phyloP scores from a whole-genome alignment of 352 stramenopile species.

The Globisporangium nagaii region DNA sequence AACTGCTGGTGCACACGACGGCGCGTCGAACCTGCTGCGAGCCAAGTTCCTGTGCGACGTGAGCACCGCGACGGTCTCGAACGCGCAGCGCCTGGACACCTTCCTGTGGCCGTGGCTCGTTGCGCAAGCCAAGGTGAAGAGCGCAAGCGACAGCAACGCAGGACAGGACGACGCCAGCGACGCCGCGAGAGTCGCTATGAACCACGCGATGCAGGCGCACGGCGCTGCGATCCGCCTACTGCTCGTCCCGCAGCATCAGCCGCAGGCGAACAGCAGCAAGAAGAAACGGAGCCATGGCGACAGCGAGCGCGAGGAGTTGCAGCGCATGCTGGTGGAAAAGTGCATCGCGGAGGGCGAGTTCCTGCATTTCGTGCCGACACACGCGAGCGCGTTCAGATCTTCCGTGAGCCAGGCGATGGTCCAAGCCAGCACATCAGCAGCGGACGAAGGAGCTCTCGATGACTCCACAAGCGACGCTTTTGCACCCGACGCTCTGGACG shows the following conservation, averaged over 20 bases:
- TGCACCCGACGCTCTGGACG: neutral
- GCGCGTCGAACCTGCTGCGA: slow-evolving; percentile 17
- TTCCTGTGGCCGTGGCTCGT: slow-evolving; percentile 63
- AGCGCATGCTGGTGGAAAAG: slow-evolving; percentile 38
- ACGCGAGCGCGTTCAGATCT: slow-evolving; percentile 11
- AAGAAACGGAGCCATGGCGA: slow-evolving; percentile 21
- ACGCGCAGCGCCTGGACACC: slow-evolving; percentile 23
- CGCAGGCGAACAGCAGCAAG: neutral
- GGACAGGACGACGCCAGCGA: neutral
- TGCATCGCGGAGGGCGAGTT: slow-evolving; percentile 29
- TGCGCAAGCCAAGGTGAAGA: slow-evolving; percentile 3
- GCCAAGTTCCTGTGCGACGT: slow-evolving; percentile 62
- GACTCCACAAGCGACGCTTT: neutral
- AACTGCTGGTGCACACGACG: slow-evolving; percentile 4
- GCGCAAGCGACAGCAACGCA: neutral
- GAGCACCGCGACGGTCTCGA: slow-evolving; percentile 23
- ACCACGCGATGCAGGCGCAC: slow-evolving; percentile 7
- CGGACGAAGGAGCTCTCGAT: neutral
- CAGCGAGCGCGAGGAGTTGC: slow-evolving; percentile 20
- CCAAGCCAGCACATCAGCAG: neutral
- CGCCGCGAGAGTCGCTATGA: neutral
- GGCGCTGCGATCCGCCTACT: slow-evolving; percentile 12
- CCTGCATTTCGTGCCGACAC: slow-evolving; percentile 31
- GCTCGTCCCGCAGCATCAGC: slow-evolving; percentile 1
- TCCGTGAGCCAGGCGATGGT: neutral